Percentiles rank a stretch among this genome's conserved stretches.
Conservation (phyloP, 768 basidiomycete genomes). For the Mycena filopes region DNA sequence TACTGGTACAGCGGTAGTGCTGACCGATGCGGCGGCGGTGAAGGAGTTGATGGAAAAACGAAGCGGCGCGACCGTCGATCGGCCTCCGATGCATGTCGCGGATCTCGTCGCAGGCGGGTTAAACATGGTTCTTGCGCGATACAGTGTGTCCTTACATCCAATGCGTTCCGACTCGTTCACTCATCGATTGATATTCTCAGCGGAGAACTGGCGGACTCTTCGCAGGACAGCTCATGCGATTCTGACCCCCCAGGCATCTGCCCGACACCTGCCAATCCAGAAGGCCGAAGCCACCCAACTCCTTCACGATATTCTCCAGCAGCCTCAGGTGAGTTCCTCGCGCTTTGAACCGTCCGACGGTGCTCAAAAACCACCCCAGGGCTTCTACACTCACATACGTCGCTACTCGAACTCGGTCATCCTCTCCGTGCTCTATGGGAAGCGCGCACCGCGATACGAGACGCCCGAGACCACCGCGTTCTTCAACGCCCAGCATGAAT, state of each 20-base stretch:
- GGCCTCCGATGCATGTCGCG: constrained; percentile 36
- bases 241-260: constrained; percentile 36
- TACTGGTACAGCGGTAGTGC: constrained; percentile 36
- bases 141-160: constrained; percentile 18
- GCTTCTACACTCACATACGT: constrained; percentile 41
- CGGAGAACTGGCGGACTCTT: constrained; percentile 23
- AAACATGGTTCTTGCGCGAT: constrained; percentile 30
- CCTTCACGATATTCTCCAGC: constrained; percentile 14
- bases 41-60: constrained; percentile 43
- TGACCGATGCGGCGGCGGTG: constrained; percentile 35
- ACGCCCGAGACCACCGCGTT: constrained; percentile 40
- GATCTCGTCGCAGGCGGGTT: constrained; percentile 34
- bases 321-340: constrained; percentile 14
- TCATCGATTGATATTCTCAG: background rate
- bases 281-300: constrained; percentile 34
- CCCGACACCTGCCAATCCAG: constrained; percentile 34
- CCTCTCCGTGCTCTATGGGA: constrained; percentile 43
- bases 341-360: too few relatives aligned
- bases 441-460: constrained; percentile 41
- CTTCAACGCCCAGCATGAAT: constrained; percentile 40
- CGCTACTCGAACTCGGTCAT: constrained; percentile 46
- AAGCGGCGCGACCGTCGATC: constrained; percentile 36
- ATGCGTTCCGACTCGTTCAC: background rate
- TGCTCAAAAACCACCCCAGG: constrained; percentile 36
- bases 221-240: constrained; percentile 31